phyloP scores from a whole-genome alignment of 164 flowering plant species.

The Chloranthus sessilifolius region DNA sequence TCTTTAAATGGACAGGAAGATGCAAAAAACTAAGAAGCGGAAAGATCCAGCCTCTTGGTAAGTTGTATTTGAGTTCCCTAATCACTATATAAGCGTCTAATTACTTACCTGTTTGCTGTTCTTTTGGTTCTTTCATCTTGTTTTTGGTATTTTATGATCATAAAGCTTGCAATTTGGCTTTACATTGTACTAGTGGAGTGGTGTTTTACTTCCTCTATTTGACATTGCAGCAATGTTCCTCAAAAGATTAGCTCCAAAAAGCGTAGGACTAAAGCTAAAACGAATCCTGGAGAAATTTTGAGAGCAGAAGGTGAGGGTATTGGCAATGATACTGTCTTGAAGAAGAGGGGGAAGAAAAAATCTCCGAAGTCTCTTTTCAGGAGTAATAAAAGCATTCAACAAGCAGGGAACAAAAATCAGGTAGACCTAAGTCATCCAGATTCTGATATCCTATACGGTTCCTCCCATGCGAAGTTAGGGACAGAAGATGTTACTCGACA shows the following conservation, averaged over 20 bases:
- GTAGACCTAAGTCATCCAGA: slow-evolving; percentile 1
- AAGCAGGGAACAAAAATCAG: background rate
- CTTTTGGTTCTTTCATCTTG: too few species aligned
- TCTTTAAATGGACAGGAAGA: slow-evolving; percentile 8
- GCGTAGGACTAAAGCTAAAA: slow-evolving; percentile 9
- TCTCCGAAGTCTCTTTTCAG: background rate
- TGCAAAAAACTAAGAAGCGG: slow-evolving; percentile 14
- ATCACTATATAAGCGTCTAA: too few species aligned
- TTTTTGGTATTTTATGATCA: too few species aligned
- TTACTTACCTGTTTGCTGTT: too few species aligned
- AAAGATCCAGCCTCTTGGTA: too few species aligned
- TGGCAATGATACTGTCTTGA: slow-evolving; percentile 1
- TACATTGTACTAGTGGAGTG: too few species aligned
- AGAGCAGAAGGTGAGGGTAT: slow-evolving; percentile 5
- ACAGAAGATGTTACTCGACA: background rate
- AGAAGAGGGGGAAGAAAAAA: slow-evolving; percentile 6
- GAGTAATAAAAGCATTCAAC: background rate
- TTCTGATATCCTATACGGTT: background rate
- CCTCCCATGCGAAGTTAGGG: background rate
- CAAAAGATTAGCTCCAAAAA: slow-evolving; percentile 12
- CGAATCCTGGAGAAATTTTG: slow-evolving; percentile 2
- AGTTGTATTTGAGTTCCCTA: too few species aligned
- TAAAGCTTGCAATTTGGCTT: too few species aligned
- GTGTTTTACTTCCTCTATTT: slow-evolving; percentile 1
- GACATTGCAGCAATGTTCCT: slow-evolving; percentile 19